These are phyloP conservation scores for Capsella rubella DNA, from an alignment of 441 rosid species.

Conservation along the genomic window DNA sequence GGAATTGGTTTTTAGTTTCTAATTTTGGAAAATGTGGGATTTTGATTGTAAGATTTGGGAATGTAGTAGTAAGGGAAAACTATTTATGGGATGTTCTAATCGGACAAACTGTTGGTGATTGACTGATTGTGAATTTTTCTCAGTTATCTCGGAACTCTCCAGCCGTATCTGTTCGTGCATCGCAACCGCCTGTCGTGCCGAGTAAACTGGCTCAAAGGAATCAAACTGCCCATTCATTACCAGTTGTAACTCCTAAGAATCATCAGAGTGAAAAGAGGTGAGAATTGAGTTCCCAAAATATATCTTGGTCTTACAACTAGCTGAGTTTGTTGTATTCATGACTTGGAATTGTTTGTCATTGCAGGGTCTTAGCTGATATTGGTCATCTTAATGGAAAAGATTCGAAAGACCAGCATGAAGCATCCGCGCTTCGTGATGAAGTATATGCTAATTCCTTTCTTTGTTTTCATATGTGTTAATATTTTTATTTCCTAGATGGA, in stretches of 20 bases:
- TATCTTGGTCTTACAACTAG: not conserved
- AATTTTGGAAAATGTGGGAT: slow-evolving; percentile 42
- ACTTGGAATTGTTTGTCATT: slow-evolving; percentile 32
- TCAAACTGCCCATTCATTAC: slow-evolving; percentile 53
- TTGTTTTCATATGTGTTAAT: not conserved
- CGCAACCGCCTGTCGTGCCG: slow-evolving; percentile 56
- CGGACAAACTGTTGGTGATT: slow-evolving; percentile 1
- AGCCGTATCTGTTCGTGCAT: slow-evolving; percentile 51
- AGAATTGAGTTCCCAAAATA: not conserved
- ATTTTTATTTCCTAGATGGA: not conserved
- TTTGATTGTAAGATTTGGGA: slow-evolving; percentile 22
- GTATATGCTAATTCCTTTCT: slow-evolving; percentile 50
- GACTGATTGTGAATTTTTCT: not conserved
- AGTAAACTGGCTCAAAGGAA: slow-evolving; percentile 58
- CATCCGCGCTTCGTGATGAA: slow-evolving; percentile 82
- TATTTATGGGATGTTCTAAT: slow-evolving; percentile 12
- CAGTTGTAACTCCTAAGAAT: slow-evolving; percentile 59
- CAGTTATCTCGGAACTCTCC: slow-evolving; percentile 55
- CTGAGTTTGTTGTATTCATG: slow-evolving; percentile 29
- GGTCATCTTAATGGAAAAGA: slow-evolving; percentile 50
- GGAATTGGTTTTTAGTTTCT: slow-evolving; percentile 26
- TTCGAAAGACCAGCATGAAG: slow-evolving; percentile 59
- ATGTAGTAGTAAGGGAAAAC: slow-evolving; percentile 24
- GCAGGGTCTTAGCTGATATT: slow-evolving; percentile 57
- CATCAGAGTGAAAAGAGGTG: slow-evolving; percentile 59